Conservation (phyloP, 331 rosid genomes). For the Ulmus americana region DNA sequence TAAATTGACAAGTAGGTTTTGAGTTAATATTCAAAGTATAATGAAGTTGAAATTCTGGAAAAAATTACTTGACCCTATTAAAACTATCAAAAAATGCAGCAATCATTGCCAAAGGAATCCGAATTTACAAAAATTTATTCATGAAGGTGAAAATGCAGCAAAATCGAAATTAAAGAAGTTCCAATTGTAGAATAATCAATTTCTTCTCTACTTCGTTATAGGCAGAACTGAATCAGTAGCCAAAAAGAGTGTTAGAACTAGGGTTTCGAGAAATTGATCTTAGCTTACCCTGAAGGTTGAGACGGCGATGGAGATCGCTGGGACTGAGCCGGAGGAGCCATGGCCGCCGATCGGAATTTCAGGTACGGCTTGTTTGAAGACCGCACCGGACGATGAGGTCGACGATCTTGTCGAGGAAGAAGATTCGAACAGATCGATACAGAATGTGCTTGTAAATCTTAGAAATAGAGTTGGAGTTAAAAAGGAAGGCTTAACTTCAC, state of each 20-base stretch:
- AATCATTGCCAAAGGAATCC: neutral
- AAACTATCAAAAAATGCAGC: slow-evolving; percentile 7
- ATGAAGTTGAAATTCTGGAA: neutral
- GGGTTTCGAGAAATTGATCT: slow-evolving; percentile 20
- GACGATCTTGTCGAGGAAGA: slow-evolving; percentile 33
- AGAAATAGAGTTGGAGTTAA: neutral
- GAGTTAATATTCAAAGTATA: slow-evolving; percentile 9
- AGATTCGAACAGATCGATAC: too few relatives aligned
- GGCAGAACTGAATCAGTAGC: neutral
- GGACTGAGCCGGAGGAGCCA: slow-evolving; percentile 86
- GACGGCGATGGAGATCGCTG: slow-evolving; percentile 90
- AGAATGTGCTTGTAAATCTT: too few relatives aligned
- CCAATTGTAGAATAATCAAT: neutral
- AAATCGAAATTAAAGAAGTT: neutral
- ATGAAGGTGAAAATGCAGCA: neutral
- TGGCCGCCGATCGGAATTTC: slow-evolving; percentile 29
- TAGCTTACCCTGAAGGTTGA: slow-evolving; percentile 87
- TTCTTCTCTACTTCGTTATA: neutral
- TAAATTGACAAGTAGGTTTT: slow-evolving; percentile 27
- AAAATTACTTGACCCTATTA: slow-evolving; percentile 16
- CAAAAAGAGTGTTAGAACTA: slow-evolving; percentile 6
- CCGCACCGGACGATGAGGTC: slow-evolving; percentile 15
- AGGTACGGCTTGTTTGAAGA: neutral
- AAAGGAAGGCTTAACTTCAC: neutral
- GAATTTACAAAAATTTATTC: neutral